These are phyloP conservation scores for Paecilomyces dactylethromorphus DNA, from an alignment of 2,329 filamentous ascomycete species.

Conservation along the genomic window DNA sequence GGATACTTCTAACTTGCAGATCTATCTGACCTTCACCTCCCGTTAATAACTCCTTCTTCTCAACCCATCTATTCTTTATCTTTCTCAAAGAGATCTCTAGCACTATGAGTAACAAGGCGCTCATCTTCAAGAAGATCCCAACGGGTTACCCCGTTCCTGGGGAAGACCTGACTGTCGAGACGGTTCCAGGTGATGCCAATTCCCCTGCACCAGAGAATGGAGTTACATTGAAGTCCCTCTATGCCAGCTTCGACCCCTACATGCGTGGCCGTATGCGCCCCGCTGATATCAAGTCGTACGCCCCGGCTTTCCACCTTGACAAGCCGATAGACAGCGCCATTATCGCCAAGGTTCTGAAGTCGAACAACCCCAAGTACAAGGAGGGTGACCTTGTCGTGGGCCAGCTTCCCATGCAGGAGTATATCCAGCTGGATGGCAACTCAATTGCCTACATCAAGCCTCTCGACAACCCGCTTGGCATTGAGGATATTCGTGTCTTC, in stretches of 20 bases:
- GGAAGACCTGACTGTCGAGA: constrained; percentile 63
- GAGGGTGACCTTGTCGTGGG: constrained; percentile 61
- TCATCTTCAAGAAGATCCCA: constrained; percentile 68
- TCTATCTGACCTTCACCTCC: neutral
- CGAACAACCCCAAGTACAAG: constrained; percentile 56
- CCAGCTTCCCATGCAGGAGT: constrained; percentile 60
- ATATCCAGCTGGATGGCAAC: constrained; percentile 51
- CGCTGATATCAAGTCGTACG: constrained; percentile 60
- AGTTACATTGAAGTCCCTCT: constrained; percentile 63
- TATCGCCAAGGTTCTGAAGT: constrained; percentile 66
- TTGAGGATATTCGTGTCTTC: constrained; percentile 51
- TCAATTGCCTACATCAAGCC: constrained; percentile 42
- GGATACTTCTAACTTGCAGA: neutral
- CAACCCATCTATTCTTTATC: neutral
- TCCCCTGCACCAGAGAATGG: constrained; percentile 55
- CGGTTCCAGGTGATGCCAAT: constrained; percentile 58
- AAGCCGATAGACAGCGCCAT: constrained; percentile 58
- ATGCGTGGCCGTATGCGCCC: constrained; percentile 72
- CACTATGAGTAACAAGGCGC: constrained; percentile 55
- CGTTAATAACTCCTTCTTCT: neutral
- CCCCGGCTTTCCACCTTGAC: constrained; percentile 54
- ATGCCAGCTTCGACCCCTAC: constrained; percentile 77
- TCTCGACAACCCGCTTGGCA: constrained; percentile 59
- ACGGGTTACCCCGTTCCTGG: constrained; percentile 61
- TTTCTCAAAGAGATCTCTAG: neutral